Conservation (phyloP, 306 rosid genomes). For the Quercus variabilis region DNA sequence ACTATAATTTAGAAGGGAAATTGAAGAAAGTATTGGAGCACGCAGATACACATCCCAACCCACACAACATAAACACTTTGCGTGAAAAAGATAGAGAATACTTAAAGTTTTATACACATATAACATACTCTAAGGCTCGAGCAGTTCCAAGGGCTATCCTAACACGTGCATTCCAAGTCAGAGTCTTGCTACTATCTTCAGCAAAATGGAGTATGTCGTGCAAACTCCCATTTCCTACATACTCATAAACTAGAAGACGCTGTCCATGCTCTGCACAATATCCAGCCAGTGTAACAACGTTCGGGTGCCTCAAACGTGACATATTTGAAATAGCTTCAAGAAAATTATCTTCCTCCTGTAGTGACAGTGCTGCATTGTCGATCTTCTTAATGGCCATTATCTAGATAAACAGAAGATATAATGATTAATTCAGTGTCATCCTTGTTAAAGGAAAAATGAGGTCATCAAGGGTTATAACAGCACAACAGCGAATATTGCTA, state of each 20-base stretch:
- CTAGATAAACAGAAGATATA: slow-evolving; percentile 27
- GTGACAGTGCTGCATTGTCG: slow-evolving; percentile 91
- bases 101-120: slow-evolving; percentile 9
- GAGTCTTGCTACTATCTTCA: slow-evolving; percentile 67
- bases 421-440: slow-evolving; percentile 6
- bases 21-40: not conserved
- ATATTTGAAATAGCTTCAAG: slow-evolving; percentile 89
- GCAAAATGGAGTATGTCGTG: slow-evolving; percentile 91
- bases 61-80: not conserved
- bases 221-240: slow-evolving; percentile 71
- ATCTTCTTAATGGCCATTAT: slow-evolving; percentile 89
- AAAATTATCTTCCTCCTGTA: slow-evolving; percentile 95
- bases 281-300: slow-evolving; percentile 83
- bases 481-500: not conserved
- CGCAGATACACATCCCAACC: slow-evolving; percentile 1
- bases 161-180: slow-evolving; percentile 97
- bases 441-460: too few species aligned
- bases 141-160: slow-evolving; percentile 97
- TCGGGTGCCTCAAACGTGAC: slow-evolving; percentile 91
- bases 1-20: slow-evolving; percentile 12
- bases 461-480: not conserved
- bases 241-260: slow-evolving; percentile 87
- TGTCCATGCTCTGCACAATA: slow-evolving; percentile 94
- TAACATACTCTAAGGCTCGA: slow-evolving; percentile 92
- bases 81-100: slow-evolving; percentile 3